A percentile compares a stretch with the other conserved stretches of the same genome.
phyloP scores from a whole-genome alignment of 257 asterid genomes.

The Osmanthus fragrans region DNA sequence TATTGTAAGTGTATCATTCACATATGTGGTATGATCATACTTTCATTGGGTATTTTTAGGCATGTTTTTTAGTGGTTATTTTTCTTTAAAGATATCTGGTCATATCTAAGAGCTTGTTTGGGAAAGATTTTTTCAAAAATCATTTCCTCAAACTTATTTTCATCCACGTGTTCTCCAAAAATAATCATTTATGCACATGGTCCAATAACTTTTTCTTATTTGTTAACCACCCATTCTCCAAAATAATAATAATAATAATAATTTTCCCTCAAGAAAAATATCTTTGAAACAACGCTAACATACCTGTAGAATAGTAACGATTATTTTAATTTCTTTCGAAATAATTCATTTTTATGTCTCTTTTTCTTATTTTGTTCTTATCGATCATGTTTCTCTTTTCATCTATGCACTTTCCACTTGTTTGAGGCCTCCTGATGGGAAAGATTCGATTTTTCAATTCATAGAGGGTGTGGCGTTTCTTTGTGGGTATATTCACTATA shows the following conservation, averaged over 20 bases:
- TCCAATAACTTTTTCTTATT: no score
- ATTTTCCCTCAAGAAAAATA: no score
- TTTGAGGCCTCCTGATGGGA: background rate
- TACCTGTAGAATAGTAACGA: background rate
- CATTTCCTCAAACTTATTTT: no score
- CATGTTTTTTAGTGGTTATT: background rate
- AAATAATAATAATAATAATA: no score
- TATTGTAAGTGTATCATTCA: constrained; percentile 57
- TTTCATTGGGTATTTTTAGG: background rate
- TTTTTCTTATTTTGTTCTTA: background rate
- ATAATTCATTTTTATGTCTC: background rate
- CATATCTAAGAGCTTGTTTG: no score
- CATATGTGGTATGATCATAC: background rate
- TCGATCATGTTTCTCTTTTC: background rate
- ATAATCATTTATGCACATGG: no score
- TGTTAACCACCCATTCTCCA: no score
- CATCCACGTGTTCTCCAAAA: no score
- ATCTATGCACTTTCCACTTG: background rate
- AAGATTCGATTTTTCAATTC: background rate
- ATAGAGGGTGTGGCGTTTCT: constrained; percentile 75
- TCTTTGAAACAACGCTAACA: no score
- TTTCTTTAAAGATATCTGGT: background rate
- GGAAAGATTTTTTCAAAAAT: no score
- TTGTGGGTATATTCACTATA: constrained; percentile 74
- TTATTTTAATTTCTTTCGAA: background rate